Evolutionary conservation across 805 yeast genomes (phyloP), one percentile per base, ranked within the genome.

Genomic region (Maudiozyma pseudohumilis): DNA sequence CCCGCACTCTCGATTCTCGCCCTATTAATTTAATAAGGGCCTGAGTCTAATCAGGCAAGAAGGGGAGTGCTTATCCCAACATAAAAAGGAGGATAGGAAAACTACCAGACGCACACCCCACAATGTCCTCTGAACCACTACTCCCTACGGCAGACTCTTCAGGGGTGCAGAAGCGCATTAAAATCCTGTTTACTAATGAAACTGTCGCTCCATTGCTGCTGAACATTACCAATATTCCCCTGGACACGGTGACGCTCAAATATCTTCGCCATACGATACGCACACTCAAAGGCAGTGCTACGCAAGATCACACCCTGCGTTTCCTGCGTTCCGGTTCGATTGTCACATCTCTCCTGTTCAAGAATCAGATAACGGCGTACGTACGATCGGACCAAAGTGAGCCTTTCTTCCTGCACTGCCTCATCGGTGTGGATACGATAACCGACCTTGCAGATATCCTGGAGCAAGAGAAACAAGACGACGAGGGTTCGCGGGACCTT

Each of bases 351-450:
- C 6, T 19, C 12, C 13, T 17, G n/a, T 35, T 38, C 19, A 6
- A 18, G 10, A 19, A 27, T 6, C 37, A 41, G n/a, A 29, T 38
- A 5, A 16, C 20, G 6, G 5, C 19, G 12, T 22, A 32, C 22
- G 5, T 26, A 12, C 18, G 24, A n/a, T 20, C 21, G 21, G 21
- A 33, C 9, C 39, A 32, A 15, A 11, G 47, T 40, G 45, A 61
- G 8, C 60, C 61, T 32, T 61, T 80, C n/a, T 83, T 77, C 50
- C 66, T 86, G 4, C 94, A 84, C 54, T 85, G 95, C 60, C 71
- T 84, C 4, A 68, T 84, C 11, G 95, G 95, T 6, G 86, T 48
- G 3, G 54, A 53, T 21, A 35, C 30, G 11, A 34, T 53, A 34
- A 36, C 35, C 12, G 43, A 75, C 24, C 69, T 66, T 0, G 72